phyloP scores from a whole-genome alignment of 108 stramenopile genomes.

The Cylindrotheca closterium region DNA sequence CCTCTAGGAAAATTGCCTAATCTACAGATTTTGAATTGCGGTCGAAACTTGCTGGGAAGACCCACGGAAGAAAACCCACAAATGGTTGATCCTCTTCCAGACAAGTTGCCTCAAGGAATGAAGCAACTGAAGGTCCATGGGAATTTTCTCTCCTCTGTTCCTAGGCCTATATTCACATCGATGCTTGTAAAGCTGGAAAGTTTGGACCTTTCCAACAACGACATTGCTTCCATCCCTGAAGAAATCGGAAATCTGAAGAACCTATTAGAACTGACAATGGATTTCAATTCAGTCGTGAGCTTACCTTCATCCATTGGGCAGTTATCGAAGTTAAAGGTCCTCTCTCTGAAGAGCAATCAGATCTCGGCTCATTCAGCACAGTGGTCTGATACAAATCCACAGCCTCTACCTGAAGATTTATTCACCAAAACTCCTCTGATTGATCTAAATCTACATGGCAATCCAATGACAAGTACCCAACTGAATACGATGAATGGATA shows the following conservation, averaged over 20 bases:
- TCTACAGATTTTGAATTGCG: constrained; percentile 64
- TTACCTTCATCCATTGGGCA: constrained; percentile 60
- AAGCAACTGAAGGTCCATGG: constrained; percentile 58
- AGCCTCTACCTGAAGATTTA: constrained; percentile 69
- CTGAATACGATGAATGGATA: constrained; percentile 82
- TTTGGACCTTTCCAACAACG: constrained; percentile 69
- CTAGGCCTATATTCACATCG: constrained; percentile 27
- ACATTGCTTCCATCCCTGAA: constrained; percentile 57
- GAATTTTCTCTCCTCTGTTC: constrained; percentile 59
- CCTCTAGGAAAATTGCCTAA: constrained; percentile 57
- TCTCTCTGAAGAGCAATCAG: constrained; percentile 68
- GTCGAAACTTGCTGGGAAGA: constrained; percentile 63
- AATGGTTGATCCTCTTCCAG: constrained; percentile 18
- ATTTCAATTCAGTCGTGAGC: constrained; percentile 65
- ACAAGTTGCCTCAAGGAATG: constrained; percentile 50
- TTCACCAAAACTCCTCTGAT: constrained; percentile 71
- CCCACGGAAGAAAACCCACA: background rate
- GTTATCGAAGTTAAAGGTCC: constrained; percentile 62
- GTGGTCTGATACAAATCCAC: constrained; percentile 62
- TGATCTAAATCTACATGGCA: constrained; percentile 84
- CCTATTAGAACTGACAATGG: constrained; percentile 74
- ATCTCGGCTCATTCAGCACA: constrained; percentile 47
- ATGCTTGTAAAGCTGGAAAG: constrained; percentile 53
- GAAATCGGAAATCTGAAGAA: constrained; percentile 53
- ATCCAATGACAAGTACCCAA: constrained; percentile 70